These are phyloP conservation scores for Paramyrothecium roridum DNA, from an alignment of 2,329 filamentous ascomycete species.

Conservation along the genomic window DNA sequence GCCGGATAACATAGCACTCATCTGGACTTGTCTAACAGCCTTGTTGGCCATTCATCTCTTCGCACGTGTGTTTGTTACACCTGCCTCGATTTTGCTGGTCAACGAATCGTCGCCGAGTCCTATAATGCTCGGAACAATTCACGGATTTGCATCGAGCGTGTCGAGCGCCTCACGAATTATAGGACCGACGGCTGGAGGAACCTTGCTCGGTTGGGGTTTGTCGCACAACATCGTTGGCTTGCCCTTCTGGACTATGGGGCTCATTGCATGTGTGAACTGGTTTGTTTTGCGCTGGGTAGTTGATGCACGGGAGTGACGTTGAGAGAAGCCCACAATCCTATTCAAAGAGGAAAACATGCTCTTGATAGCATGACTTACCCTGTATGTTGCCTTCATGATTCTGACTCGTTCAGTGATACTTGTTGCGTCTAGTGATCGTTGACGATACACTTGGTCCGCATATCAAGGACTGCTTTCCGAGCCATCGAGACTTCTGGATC, in stretches of 20 bases:
- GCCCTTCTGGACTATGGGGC: conserved; percentile 13
- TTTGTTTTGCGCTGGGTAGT: neutral
- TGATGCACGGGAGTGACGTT: neutral
- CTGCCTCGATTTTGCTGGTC: conserved; percentile 19
- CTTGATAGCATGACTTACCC: neutral
- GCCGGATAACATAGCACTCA: conserved; percentile 5
- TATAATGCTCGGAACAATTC: conserved; percentile 15
- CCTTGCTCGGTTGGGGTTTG: conserved; percentile 18
- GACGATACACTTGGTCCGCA: no score
- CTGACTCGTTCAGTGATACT: no score
- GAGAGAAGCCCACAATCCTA: no score
- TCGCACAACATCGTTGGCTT: conserved; percentile 14
- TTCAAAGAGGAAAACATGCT: no score
- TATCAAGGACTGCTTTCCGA: no score
- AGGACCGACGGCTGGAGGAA: conserved; percentile 15
- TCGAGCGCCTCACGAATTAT: conserved; percentile 18
- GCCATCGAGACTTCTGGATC: no score
- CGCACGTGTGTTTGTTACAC: conserved; percentile 16
- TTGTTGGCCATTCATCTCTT: conserved; percentile 15
- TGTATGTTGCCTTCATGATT: neutral
- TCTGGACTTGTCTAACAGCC: conserved; percentile 13
- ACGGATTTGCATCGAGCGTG: conserved; percentile 19
- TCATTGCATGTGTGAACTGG: conserved; percentile 4
- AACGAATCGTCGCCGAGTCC: conserved; percentile 18
- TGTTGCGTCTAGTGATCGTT: no score